Conservation (phyloP, 768 basidiomycete species). For the Pleurotus salmoneostramineus region DNA sequence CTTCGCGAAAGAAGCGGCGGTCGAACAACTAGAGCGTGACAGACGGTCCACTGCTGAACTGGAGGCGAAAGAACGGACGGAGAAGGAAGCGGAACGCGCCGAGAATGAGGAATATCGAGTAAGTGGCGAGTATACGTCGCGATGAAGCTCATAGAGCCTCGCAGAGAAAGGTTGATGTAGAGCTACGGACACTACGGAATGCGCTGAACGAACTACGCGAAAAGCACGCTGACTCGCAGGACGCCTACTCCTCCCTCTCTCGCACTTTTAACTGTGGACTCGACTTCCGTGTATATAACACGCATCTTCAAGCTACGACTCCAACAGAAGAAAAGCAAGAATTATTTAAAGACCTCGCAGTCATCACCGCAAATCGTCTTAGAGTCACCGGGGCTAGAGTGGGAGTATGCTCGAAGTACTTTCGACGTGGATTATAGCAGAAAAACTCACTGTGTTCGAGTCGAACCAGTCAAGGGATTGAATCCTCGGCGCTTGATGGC, state of each 20-base stretch:
- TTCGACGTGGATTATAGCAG: no score
- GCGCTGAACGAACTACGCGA: slow-evolving; percentile 48
- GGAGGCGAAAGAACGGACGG: slow-evolving; percentile 64
- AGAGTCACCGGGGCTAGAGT: no score
- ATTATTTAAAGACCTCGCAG: no score
- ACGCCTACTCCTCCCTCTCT: slow-evolving; percentile 44
- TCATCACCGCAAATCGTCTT: no score
- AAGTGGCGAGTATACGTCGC: slow-evolving; percentile 12
- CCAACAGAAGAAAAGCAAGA: no score
- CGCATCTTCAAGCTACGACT: no score
- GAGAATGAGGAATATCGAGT: slow-evolving; percentile 62
- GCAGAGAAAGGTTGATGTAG: slow-evolving; percentile 46
- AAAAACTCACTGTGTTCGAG: no score
- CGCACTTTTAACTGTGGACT: slow-evolving; percentile 45
- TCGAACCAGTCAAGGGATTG: no score
- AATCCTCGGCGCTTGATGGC: no score
- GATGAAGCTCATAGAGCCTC: neutral
- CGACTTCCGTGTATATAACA: no score
- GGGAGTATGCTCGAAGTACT: no score
- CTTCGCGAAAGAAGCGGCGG: slow-evolving; percentile 58
- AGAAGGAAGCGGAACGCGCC: slow-evolving; percentile 54
- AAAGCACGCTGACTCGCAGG: slow-evolving; percentile 58
- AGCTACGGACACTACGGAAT: slow-evolving; percentile 48
- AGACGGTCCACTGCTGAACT: slow-evolving; percentile 63
- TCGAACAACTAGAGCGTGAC: slow-evolving; percentile 70